These are phyloP conservation scores for Pulchroboletus neoregius DNA, from an alignment of 1,284 basidiomycete genomes.

Conservation along the genomic window DNA sequence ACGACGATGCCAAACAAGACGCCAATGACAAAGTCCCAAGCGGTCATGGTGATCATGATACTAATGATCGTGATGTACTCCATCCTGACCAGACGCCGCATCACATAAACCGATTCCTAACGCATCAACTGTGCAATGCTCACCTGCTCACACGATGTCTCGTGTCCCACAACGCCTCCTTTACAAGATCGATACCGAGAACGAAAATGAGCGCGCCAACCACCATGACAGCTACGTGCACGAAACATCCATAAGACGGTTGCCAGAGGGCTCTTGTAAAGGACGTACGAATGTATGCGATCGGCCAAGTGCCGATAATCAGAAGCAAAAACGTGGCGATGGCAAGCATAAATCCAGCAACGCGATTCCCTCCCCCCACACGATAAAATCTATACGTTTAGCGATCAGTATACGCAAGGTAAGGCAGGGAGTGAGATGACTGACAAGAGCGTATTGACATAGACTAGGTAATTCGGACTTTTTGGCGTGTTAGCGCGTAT, in stretches of 20 bases:
- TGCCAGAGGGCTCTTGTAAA: neutral
- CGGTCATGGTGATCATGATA: slow-evolving; percentile 89
- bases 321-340: slow-evolving; percentile 71
- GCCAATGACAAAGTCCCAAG: slow-evolving; percentile 93
- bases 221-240: slow-evolving; percentile 70
- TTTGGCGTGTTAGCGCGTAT: slow-evolving; percentile 10
- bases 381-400: slow-evolving; percentile 72
- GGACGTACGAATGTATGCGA: slow-evolving; percentile 83
- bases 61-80: slow-evolving; percentile 78
- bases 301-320: slow-evolving; percentile 79
- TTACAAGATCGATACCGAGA: slow-evolving; percentile 90
- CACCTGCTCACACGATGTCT: slow-evolving; percentile 80
- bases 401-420: neutral
- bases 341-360: slow-evolving; percentile 86
- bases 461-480: slow-evolving; percentile 80
- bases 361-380: slow-evolving; percentile 83
- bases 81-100: slow-evolving; percentile 35
- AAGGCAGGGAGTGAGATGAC: slow-evolving; percentile 24
- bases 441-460: slow-evolving; percentile 87
- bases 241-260: slow-evolving; percentile 38
- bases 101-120: slow-evolving; percentile 6
- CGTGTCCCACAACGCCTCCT: slow-evolving; percentile 97
- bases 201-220: slow-evolving; percentile 94
- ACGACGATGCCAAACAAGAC: slow-evolving; percentile 90
- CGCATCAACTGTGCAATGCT: slow-evolving; percentile 31